phyloP scores from a whole-genome alignment of 257 asterid species.

The Thymus mandschuricus region DNA sequence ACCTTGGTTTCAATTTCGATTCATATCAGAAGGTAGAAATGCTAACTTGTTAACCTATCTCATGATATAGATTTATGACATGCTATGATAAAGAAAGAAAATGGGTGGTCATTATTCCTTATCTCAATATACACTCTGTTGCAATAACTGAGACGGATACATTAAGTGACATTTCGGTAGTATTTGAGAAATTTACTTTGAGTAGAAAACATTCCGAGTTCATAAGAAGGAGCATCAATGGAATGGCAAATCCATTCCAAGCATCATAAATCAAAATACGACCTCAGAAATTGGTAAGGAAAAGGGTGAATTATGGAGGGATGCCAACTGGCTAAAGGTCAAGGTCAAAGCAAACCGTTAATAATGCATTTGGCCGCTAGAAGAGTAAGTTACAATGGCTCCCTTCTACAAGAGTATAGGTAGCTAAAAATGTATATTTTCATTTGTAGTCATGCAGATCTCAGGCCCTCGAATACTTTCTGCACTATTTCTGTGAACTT shows the following conservation, averaged over 20 bases:
- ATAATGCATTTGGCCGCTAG: neutral
- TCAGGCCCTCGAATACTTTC: neutral
- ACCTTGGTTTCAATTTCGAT: too few species aligned
- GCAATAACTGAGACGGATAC: too few species aligned
- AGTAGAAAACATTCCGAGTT: neutral
- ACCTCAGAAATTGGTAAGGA: too few species aligned
- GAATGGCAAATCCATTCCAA: neutral
- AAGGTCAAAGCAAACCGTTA: neutral
- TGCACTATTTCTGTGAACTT: too few species aligned
- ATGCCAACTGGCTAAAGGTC: neutral
- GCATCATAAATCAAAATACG: neutral
- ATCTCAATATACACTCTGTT: too few species aligned
- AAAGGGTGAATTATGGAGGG: neutral
- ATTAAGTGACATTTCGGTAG: too few species aligned
- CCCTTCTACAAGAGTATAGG: neutral
- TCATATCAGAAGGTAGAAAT: too few species aligned
- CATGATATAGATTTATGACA: too few species aligned
- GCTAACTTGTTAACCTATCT: too few species aligned
- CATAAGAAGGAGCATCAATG: neutral
- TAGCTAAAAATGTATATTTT: neutral
- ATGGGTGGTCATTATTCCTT: too few species aligned
- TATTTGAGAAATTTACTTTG: too few species aligned
- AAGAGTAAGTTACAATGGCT: neutral
- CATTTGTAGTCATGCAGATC: neutral
- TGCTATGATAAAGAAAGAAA: too few species aligned